phyloP scores from a whole-genome alignment of 768 basidiomycete species.

The Naganishia vishniacii region DNA sequence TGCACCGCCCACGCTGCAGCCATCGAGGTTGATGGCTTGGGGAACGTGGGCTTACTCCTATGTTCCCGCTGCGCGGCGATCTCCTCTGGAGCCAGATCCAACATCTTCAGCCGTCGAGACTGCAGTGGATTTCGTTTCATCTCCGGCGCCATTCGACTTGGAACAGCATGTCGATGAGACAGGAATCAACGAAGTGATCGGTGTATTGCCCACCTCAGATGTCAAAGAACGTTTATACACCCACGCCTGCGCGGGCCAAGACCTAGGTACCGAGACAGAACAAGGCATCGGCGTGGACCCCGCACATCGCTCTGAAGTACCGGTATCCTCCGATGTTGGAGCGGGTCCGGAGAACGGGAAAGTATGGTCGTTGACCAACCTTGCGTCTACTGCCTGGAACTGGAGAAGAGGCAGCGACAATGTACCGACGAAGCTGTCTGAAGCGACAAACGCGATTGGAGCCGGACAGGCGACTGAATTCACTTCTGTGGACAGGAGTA shows the following conservation, averaged over 20 bases:
- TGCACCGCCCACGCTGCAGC: too few relatives aligned
- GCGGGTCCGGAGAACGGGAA: not conserved
- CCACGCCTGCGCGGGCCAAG: not conserved
- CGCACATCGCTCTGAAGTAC: constrained; percentile 8
- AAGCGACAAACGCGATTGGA: not conserved
- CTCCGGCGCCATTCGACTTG: not conserved
- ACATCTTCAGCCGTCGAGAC: not conserved
- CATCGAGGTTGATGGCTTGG: not conserved
- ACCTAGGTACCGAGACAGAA: constrained; percentile 2
- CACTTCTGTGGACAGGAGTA: too few relatives aligned
- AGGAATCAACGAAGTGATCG: not conserved
- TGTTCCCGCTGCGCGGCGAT: not conserved
- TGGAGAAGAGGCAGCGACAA: not conserved
- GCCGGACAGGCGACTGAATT: too few relatives aligned
- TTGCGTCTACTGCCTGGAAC: not conserved
- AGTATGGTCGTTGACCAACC: not conserved
- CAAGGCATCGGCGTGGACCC: constrained; percentile 11
- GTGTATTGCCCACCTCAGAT: not conserved
- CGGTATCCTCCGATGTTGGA: not conserved
- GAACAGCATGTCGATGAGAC: not conserved
- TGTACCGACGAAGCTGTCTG: not conserved
- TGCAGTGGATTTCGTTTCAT: not conserved
- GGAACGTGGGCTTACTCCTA: constrained; percentile 12
- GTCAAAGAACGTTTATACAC: not conserved
- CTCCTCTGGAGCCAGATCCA: too few relatives aligned